These are phyloP conservation scores for Apiospora phragmitis DNA, from an alignment of 2,329 filamentous ascomycete species.

Conservation along the genomic window DNA sequence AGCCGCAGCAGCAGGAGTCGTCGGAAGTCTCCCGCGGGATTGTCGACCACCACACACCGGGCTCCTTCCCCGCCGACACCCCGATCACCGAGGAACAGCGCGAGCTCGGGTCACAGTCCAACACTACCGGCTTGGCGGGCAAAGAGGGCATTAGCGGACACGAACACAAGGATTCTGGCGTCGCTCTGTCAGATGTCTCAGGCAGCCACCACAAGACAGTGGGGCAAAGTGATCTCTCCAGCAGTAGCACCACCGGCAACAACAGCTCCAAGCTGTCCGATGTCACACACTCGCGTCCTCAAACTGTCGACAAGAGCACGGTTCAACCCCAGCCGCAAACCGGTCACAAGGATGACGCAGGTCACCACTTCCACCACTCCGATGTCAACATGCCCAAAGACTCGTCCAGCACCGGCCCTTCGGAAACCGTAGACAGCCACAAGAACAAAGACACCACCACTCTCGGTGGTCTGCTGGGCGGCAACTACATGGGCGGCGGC, in stretches of 20 bases:
- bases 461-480: not conserved
- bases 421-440: not conserved
- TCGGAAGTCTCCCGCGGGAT: not conserved
- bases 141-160: not conserved
- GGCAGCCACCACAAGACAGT: not conserved
- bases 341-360: not conserved
- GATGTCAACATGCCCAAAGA: not conserved
- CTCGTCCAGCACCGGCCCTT: not conserved
- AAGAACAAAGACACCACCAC: not conserved
- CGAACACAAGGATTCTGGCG: not conserved
- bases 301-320: not conserved
- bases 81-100: not conserved
- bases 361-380: not conserved
- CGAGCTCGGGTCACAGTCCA: not conserved
- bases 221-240: not conserved
- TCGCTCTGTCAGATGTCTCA: not conserved
- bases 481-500: not conserved
- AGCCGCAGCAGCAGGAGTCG: no score
- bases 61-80: constrained; percentile 5
- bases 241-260: not conserved
- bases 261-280: not conserved
- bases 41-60: not conserved
- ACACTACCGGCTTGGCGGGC: not conserved
- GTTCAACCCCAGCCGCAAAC: not conserved
- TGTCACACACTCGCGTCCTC: not conserved